Base-by-base conservation (phyloP, 768 basidiomycete genomes). In the Tulasnella sp. region DNA sequence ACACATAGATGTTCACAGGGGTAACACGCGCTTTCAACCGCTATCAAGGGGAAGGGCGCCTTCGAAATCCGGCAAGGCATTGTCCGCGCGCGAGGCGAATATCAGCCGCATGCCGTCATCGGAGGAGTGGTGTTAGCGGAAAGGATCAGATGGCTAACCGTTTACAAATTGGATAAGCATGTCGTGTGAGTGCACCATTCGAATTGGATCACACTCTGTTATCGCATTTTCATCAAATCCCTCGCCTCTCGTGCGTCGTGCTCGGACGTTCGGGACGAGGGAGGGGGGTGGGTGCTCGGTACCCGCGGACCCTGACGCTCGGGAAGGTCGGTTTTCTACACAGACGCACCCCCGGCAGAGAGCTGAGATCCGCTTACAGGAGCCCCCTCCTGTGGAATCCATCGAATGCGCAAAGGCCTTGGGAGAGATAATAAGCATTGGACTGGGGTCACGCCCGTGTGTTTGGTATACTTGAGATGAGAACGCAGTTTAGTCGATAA, bases 401-500 rank as follows among this genome's bases (percentile, higher is more conserved):
- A 29, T 64, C 58, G 58, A 58, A 64, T 64, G 58, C 29, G 42
- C 58, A 64, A 64, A 70, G 69, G 69, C 69, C 69, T 42, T 70
- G 29, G 40, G 49, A n/a, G 69, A 64, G 58, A 70, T 70, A 70
- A 70, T 70, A 70, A 70, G 37, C 69, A 70, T 70, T 25, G 37
- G 58, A 64, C 58, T 11, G 58, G 25, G 54, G 58, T n/a, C 25
- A 29, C 58, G 58, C 31, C 58, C 58, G 40, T 70, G n/a, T 70
- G 40, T 42, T 70, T 70, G 36, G 49, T 17, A 42, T 39, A 70
- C n/a, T 34, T 14, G 69, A 70, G 69, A 29, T 42, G 36, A 11
- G 37, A 22, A 70, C 69, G 69, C 69, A 70, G 69, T 70, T 70
- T 22, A 70, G 37, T 42, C 69, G 69, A 70, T 70, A 70, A 70